Conservation (phyloP, 169 alveolate genomes). For the Plasmodium chabaudi region DNA sequence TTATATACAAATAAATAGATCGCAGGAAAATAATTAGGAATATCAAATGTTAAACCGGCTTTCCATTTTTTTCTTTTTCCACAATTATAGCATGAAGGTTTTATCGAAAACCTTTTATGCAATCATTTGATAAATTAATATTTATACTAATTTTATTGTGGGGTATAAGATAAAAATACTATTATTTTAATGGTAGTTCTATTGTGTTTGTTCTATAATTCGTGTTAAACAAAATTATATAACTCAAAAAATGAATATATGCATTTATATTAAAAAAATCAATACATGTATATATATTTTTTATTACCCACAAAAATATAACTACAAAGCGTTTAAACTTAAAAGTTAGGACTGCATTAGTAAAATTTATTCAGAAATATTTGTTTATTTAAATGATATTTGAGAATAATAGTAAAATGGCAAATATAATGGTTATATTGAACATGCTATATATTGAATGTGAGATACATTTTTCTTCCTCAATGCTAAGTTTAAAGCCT, state of each 20-base stretch:
- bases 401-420: not conserved
- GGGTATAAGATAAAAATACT: too few species aligned
- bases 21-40: too few species aligned
- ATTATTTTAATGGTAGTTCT: not conserved
- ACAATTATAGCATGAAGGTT: too few species aligned
- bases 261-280: not conserved
- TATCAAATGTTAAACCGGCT: too few species aligned
- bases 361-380: not conserved
- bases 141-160: too few species aligned
- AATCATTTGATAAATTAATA: too few species aligned
- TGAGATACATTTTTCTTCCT: slow-evolving; percentile 13
- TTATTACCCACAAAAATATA: not conserved
- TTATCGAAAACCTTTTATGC: too few species aligned
- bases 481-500: slow-evolving; percentile 22
- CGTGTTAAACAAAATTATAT: not conserved
- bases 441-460: slow-evolving; percentile 40
- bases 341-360: not conserved
- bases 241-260: slow-evolving; percentile 3
- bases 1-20: too few species aligned
- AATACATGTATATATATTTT: not conserved
- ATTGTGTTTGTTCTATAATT: not conserved
- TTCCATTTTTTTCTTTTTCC: too few species aligned
- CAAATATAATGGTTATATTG: slow-evolving; percentile 12
- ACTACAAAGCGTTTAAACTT: slow-evolving; percentile 37
- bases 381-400: slow-evolving; percentile 21